Conservation (phyloP, 2,329 filamentous ascomycete species). For the Aspergillus sp. region DNA sequence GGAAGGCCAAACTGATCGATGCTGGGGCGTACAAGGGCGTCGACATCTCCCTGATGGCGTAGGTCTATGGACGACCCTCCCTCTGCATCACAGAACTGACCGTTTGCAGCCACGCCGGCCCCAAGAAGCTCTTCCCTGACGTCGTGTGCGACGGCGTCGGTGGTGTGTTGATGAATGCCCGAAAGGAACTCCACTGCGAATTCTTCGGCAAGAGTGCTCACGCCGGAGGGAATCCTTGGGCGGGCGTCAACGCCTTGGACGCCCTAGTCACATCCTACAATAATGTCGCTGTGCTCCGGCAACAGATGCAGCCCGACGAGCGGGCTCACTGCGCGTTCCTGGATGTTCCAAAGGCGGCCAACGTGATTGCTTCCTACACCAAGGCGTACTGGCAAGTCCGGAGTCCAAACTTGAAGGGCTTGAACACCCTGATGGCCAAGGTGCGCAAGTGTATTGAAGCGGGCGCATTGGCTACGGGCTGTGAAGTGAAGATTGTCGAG, state of each 20-base stretch:
- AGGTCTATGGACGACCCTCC: conserved; percentile 14
- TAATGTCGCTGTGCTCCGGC: conserved; percentile 52
- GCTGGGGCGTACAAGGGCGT: conserved; percentile 43
- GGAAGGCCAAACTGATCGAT: conserved; percentile 43
- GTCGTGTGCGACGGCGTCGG: conserved; percentile 22
- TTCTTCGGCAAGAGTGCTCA: conserved; percentile 56
- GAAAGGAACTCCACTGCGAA: conserved; percentile 37
- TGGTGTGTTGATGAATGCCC: conserved; percentile 31
- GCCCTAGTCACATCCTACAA: conserved; percentile 51
- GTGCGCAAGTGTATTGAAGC: conserved; percentile 37
- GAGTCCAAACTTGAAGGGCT: conserved; percentile 42
- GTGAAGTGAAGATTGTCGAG: conserved; percentile 32
- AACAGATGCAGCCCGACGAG: conserved; percentile 55
- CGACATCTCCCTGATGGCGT: conserved; percentile 47
- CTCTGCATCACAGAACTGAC: neutral
- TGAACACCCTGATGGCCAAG: conserved; percentile 31
- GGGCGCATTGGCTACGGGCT: conserved; percentile 36
- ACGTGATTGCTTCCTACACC: conserved; percentile 56
- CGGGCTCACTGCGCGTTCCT: conserved; percentile 56
- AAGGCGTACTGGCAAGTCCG: conserved; percentile 48
- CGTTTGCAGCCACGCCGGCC: conserved; percentile 22
- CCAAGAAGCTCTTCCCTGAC: conserved; percentile 25
- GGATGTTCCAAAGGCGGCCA: conserved; percentile 53
- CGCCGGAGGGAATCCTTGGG: conserved; percentile 58
- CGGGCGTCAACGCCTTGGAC: conserved; percentile 60